Evolutionary conservation across 345 rosid species (phyloP).

Genomic region (Camelina neglecta): DNA sequence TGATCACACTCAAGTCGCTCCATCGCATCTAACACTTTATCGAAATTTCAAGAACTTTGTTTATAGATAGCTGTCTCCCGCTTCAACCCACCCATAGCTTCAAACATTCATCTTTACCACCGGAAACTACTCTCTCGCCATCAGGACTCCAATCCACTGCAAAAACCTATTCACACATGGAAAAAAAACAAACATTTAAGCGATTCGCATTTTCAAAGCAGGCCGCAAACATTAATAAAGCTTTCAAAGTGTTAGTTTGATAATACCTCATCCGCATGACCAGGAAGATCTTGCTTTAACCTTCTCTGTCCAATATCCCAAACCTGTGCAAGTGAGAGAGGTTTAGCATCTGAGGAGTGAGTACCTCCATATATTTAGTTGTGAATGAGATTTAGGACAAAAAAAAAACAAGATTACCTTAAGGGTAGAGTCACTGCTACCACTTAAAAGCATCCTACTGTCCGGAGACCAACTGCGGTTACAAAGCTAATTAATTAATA

Average conservation of each 20-base stretch:
- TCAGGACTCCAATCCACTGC: slow-evolving; percentile 92
- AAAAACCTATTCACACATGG: slow-evolving; percentile 49
- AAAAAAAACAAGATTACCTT: background rate
- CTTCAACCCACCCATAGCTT: background rate
- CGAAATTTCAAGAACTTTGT: too few relatives aligned
- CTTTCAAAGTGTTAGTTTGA: slow-evolving; percentile 1
- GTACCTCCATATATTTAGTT: too few relatives aligned
- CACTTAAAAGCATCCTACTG: background rate
- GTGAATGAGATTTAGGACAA: too few relatives aligned
- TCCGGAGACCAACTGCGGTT: too few relatives aligned
- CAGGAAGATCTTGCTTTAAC: slow-evolving; percentile 79
- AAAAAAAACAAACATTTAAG: too few relatives aligned
- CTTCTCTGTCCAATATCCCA: slow-evolving; percentile 72
- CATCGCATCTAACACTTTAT: too few relatives aligned
- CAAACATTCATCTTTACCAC: slow-evolving; percentile 46
- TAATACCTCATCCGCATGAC: slow-evolving; percentile 76
- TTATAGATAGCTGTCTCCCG: too few relatives aligned
- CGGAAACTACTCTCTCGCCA: slow-evolving; percentile 86
- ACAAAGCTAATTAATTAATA: too few relatives aligned
- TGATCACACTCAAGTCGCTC: too few relatives aligned
- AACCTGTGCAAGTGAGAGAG: slow-evolving; percentile 43
- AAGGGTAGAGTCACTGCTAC: background rate
- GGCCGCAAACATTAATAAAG: background rate
- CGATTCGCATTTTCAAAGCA: too few relatives aligned
- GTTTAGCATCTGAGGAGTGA: background rate